phyloP scores from a whole-genome alignment of 2,329 filamentous ascomycete species.

The Ascocoryne sarcoides region DNA sequence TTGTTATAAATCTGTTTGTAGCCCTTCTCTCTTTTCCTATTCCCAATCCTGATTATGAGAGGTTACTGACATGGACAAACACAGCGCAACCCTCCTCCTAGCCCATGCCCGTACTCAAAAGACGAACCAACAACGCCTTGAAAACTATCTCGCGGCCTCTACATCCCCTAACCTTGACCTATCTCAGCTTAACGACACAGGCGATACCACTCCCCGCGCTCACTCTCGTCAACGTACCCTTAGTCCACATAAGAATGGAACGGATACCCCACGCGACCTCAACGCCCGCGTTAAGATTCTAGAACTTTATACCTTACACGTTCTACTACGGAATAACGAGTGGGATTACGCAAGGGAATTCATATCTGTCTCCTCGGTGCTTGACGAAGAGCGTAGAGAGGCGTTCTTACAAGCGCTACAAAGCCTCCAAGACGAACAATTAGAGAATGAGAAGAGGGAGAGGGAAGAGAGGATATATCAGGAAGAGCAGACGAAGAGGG shows the following conservation, averaged over 20 bases:
- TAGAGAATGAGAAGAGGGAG: constrained; percentile 56
- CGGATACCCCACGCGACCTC: constrained; percentile 76
- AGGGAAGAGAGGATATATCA: constrained; percentile 48
- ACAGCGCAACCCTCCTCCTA: constrained; percentile 80
- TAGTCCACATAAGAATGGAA: constrained; percentile 45
- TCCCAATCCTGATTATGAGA: too few species aligned
- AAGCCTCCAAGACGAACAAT: constrained; percentile 73
- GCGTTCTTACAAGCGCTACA: constrained; percentile 81
- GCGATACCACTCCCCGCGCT: constrained; percentile 24
- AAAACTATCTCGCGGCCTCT: constrained; percentile 77
- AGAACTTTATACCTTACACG: constrained; percentile 90
- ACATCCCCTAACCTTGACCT: constrained; percentile 66
- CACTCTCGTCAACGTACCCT: constrained; percentile 54
- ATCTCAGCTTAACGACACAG: constrained; percentile 47
- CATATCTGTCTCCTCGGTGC: constrained; percentile 72
- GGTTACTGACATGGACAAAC: too few species aligned
- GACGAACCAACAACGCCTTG: constrained; percentile 78
- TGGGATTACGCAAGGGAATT: constrained; percentile 95
- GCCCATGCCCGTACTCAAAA: constrained; percentile 80
- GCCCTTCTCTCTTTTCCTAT: too few species aligned
- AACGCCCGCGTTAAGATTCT: constrained; percentile 82
- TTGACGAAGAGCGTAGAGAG: constrained; percentile 87
- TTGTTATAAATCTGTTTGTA: constrained; percentile 76
- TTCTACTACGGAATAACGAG: constrained; percentile 85
- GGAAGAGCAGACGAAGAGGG: constrained; percentile 46